phyloP scores from a whole-genome alignment of 768 basidiomycete species.

The Russula sp. region DNA sequence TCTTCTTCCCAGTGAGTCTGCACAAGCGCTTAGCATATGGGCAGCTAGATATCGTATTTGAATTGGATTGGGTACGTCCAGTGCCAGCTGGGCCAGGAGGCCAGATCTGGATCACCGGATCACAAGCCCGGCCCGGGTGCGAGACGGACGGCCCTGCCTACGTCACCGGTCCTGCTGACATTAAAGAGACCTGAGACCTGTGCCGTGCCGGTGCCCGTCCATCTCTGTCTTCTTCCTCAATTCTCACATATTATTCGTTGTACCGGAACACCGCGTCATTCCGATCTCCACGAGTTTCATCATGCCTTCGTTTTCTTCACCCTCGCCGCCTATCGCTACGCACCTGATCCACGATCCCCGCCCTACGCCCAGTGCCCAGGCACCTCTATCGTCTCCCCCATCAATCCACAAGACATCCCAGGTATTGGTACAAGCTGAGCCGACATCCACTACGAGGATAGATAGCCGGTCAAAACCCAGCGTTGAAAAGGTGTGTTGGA shows the following conservation, averaged over 20 bases:
- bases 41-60: too few relatives aligned
- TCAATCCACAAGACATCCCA: slow-evolving; percentile 3
- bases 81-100: too few relatives aligned
- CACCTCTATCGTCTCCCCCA: neutral
- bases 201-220: neutral
- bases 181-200: too few relatives aligned
- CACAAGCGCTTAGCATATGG: too few relatives aligned
- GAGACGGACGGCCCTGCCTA: too few relatives aligned
- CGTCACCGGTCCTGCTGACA: too few relatives aligned
- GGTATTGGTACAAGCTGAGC: neutral
- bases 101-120: too few relatives aligned
- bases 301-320: slow-evolving; percentile 12
- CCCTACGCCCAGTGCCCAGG: neutral
- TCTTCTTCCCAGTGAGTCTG: too few relatives aligned
- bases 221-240: neutral
- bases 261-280: neutral
- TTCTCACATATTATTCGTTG: neutral
- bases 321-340: slow-evolving; percentile 7
- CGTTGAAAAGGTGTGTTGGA: slow-evolving; percentile 4
- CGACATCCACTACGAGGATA: neutral
- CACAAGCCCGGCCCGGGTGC: too few relatives aligned
- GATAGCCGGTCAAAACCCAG: neutral
- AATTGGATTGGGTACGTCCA: too few relatives aligned
- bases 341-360: neutral
- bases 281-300: neutral